A percentile compares a stretch with the other conserved stretches of the same genome.
Evolutionary conservation across 345 rosid genomes (phyloP).

Genomic region (Eucalyptus erythrocorys): DNA sequence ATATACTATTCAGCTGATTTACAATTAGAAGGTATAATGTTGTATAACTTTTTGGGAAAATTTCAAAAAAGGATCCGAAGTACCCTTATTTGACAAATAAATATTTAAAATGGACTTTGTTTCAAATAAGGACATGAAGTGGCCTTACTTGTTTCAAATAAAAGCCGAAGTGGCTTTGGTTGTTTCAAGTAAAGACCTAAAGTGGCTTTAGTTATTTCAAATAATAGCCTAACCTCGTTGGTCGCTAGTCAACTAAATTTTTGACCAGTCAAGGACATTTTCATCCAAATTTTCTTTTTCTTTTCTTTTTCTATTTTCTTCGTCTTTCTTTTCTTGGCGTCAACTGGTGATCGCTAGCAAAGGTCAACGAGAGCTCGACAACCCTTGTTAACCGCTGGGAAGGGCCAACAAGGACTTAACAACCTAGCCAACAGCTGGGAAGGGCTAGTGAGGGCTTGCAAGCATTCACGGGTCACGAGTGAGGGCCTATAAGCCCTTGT

Average conservation of each 20-base stretch:
- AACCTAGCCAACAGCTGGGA: rapidly evolving
- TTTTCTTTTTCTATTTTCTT: too few relatives aligned
- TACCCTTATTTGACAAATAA: too few relatives aligned
- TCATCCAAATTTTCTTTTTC: too few relatives aligned
- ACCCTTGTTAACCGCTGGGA: rapidly evolving
- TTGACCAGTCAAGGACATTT: too few relatives aligned
- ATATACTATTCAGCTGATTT: neutral
- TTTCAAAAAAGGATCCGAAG: too few relatives aligned
- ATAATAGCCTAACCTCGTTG: rapidly evolving
- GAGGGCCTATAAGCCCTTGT: too few relatives aligned
- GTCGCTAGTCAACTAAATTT: rapidly evolving
- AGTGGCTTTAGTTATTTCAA: too few relatives aligned
- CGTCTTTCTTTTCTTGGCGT: rapidly evolving
- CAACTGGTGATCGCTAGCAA: rapidly evolving
- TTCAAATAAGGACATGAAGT: rapidly evolving
- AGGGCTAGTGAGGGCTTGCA: too few relatives aligned
- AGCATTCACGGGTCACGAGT: rapidly evolving
- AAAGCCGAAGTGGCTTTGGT: too few relatives aligned
- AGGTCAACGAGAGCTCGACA: rapidly evolving
- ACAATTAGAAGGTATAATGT: neutral
- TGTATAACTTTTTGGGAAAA: neutral
- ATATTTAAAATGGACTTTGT: rapidly evolving
- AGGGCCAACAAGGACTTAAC: too few relatives aligned
- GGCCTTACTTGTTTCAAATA: too few relatives aligned
- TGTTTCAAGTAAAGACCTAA: too few relatives aligned